Conservation (phyloP, 495 filamentous ascomycete species). For the Haplographium delicatum region DNA sequence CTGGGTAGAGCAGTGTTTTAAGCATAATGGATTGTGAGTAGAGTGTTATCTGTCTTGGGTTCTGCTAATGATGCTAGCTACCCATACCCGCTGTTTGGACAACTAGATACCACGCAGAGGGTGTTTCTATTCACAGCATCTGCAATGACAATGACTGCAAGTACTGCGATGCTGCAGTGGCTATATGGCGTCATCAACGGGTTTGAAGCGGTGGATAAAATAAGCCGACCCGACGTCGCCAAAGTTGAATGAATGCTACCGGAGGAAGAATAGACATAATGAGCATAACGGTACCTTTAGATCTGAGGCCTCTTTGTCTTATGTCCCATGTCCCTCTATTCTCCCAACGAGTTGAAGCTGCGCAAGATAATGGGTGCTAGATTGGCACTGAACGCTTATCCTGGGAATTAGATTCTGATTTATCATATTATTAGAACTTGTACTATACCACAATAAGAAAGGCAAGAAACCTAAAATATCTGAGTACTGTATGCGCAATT, state of each 20-base stretch:
- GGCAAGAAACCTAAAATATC: too few species aligned
- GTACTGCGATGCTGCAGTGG: constrained; percentile 61
- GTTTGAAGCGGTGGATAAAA: constrained; percentile 31
- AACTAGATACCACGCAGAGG: constrained; percentile 55
- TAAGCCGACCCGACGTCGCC: constrained; percentile 22
- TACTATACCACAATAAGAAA: too few species aligned
- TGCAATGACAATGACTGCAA: constrained; percentile 65
- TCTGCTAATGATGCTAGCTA: constrained; percentile 48
- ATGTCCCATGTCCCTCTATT: too few species aligned
- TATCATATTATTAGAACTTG: too few species aligned
- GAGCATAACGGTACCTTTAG: too few species aligned
- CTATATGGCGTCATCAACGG: constrained; percentile 69
- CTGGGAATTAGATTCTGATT: too few species aligned
- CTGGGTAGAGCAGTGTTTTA: constrained; percentile 79
- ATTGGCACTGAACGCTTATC: too few species aligned
- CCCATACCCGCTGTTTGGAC: constrained; percentile 78
- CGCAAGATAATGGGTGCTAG: too few species aligned
- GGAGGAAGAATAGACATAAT: too few species aligned
- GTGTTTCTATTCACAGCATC: constrained; percentile 63
- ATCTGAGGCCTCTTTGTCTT: too few species aligned
- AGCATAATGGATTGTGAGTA: constrained; percentile 66
- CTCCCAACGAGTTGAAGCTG: too few species aligned
- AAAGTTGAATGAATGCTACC: constrained; percentile 24
- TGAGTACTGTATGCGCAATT: too few species aligned
- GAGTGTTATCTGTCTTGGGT: not conserved